Percentiles rank a stretch among this genome's conserved stretches.
These are phyloP conservation scores for Mycena citricolor DNA, from an alignment of 1,284 basidiomycete species.

Conservation along the genomic window DNA sequence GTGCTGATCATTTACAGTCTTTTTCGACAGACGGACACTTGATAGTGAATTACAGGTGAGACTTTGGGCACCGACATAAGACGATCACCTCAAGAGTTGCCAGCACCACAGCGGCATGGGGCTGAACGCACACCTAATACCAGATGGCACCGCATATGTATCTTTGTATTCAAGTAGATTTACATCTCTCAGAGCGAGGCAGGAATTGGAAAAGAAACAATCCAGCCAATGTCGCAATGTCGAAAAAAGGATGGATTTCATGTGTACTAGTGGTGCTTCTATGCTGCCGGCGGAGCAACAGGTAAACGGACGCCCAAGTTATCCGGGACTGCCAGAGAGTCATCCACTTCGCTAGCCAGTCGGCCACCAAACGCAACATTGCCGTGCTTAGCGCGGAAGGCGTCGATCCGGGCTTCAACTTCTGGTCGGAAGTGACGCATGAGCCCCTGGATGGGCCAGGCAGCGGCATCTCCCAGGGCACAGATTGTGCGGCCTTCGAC, in stretches of 20 bases:
- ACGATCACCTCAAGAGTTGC: conserved; percentile 1
- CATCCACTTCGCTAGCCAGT: conserved; percentile 70
- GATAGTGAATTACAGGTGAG: conserved; percentile 94
- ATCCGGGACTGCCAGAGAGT: conserved; percentile 77
- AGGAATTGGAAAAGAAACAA: no score
- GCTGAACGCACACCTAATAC: no score
- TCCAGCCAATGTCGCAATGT: no score
- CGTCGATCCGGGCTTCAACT: conserved; percentile 84
- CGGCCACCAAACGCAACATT: conserved; percentile 88
- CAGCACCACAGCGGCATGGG: conserved; percentile 75
- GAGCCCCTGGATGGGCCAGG: conserved; percentile 97
- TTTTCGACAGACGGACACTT: conserved; percentile 92
- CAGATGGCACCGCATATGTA: no score
- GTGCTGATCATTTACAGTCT: conserved; percentile 56
- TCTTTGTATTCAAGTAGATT: no score
- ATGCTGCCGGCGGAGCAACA: conserved; percentile 19
- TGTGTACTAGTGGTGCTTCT: no score
- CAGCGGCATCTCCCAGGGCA: conserved; percentile 94
- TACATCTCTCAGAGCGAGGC: no score
- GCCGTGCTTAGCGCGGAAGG: conserved; percentile 80
- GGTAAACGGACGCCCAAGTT: conserved; percentile 61
- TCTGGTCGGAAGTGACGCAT: conserved; percentile 97
- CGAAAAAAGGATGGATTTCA: no score
- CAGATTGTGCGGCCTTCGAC: conserved; percentile 96
- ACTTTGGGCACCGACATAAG: neutral